Evolutionary conservation across 805 yeast species (phyloP), one percentile per base, ranked within the genome.

Genomic region (Nakazawaea peltata): DNA sequence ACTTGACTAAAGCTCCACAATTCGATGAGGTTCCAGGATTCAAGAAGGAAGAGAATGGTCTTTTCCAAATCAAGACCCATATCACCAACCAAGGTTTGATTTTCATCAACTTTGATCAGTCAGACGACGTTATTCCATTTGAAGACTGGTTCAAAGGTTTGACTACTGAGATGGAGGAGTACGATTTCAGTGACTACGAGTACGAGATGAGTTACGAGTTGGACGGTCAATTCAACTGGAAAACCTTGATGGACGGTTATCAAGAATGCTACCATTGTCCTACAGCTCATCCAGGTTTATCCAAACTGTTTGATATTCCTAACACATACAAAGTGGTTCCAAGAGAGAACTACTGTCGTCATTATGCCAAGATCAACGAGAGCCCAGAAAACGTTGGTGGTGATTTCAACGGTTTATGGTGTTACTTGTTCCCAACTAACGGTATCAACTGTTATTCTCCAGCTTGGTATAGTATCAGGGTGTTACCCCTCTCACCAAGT

Each of bases 181-280:
- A 61, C 48, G 81, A 74, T 49, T 74, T 74, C 47, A 54, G 61
- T 21, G 80, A 74, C 50, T 74, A 74, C 46, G 79, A 74, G 44
- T 74, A 73, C 55, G 73, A 74, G 54, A 72, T 74, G 79, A 69
- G 77, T 12, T 74, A 74, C 44, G 80, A 74, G 49, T 61, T 74
- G 30, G 78, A 73, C 44, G 81, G 81, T 33, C 58, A 69, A 46
- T 74, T 74, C 59, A 74, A 74, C 57, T 74, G 81, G 81, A 74
- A 74, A 47, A 74, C 81, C 4, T 60, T 74, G 41, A 73, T 74
- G 78, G 81, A 74, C 46, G 80, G 81, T 7, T 74, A 74, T 54
- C 79, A 74, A 56, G 81, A 74, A 54, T 74, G 81, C 46, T 74
- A 74, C 55, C 81, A 74, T 51, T 74, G 81, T 51, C 81, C 81